A percentile compares a stretch with the other conserved stretches of the same genome.
These are phyloP conservation scores for Tolypocladium endophyticum DNA, from an alignment of 2,329 filamentous ascomycete genomes.

Conservation along the genomic window DNA sequence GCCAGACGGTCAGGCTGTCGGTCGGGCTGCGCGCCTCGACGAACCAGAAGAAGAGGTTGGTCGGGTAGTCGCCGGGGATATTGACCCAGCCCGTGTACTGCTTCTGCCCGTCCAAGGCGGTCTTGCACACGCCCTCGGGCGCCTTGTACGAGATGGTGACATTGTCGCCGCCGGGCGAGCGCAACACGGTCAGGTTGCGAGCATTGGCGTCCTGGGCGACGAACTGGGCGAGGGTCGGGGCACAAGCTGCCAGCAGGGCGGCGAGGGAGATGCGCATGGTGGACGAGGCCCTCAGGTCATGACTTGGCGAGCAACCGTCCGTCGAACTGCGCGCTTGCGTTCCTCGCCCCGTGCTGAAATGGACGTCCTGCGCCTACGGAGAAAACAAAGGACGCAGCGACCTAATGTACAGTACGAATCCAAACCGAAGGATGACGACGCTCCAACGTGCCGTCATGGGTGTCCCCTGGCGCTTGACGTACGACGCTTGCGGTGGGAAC, in stretches of 20 bases:
- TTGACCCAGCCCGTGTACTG: slow-evolving; percentile 63
- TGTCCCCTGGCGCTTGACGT: neutral
- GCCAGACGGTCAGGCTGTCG: slow-evolving; percentile 44
- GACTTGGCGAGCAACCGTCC: neutral
- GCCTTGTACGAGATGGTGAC: slow-evolving; percentile 60
- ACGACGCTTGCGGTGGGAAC: neutral
- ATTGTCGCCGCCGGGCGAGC: slow-evolving; percentile 50
- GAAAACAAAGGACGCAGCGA: neutral
- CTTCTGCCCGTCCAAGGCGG: slow-evolving; percentile 52
- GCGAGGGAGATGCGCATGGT: slow-evolving; percentile 9
- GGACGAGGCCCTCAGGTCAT: neutral
- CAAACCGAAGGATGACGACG: neutral
- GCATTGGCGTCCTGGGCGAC: slow-evolving; percentile 15
- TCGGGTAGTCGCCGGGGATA: slow-evolving; percentile 43
- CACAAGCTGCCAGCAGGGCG: slow-evolving; percentile 6
- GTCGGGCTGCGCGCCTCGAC: slow-evolving; percentile 33
- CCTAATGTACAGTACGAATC: neutral
- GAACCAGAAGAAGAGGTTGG: slow-evolving; percentile 43
- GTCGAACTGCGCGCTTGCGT: neutral
- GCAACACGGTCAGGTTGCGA: slow-evolving; percentile 42
- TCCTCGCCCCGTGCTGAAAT: neutral
- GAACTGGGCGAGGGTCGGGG: slow-evolving; percentile 20
- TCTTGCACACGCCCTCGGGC: slow-evolving; percentile 50
- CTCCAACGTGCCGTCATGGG: neutral
- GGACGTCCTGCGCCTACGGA: neutral